Base-by-base conservation (phyloP, 495 filamentous ascomycete species). In the Rhizodiscina lignyota region DNA sequence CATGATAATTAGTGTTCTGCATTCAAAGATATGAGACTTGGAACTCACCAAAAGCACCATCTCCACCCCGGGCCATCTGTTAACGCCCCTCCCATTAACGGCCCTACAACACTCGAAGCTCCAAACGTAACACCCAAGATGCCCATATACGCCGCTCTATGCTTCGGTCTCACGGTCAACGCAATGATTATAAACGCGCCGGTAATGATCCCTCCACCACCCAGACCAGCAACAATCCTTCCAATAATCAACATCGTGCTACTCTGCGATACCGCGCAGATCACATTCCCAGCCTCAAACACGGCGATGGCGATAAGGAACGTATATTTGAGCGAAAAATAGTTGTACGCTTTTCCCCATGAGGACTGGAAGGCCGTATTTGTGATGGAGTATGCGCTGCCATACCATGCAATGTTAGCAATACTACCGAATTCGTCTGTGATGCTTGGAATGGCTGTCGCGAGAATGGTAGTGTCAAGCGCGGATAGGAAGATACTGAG, bases 161-260 rank as follows among this genome's bases (percentile, higher is more conserved):
- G 68, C 4, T 53, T 55, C 0, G 91, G 60, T 0, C 83, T 82
- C 0, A 92, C 75, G 16, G 72, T 74, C 45, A 80, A 68, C 21
- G 73, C 67, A 15, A 93, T 64, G 49, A 93, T 89, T 40, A 86
- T 67, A 30, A 92, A 66, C 2, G 77, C 74, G 3, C 86, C 86
- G 2, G 77, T 76, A 51, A 84, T 87, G 36, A 93, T 70, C 23
- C 82, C 86, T 0, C 85, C 80, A 3, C 69, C 66, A 16, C 85
- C 86, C n/a, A 92, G 41, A 17, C 86, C 86, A 16, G 85, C 80
- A 30, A 94, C 62, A 10, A 86, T 83, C 19, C 87, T 74, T 8
- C 87, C 86, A 37, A 87, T 53, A 42, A 94, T 93, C 20, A 94
- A 62, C 3, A 70, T 70, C 0, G 71, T 59, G 1, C 79, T 85